phyloP scores from a whole-genome alignment of 192 early-diverging fungal species.

The Dimargaris xerosporica region DNA sequence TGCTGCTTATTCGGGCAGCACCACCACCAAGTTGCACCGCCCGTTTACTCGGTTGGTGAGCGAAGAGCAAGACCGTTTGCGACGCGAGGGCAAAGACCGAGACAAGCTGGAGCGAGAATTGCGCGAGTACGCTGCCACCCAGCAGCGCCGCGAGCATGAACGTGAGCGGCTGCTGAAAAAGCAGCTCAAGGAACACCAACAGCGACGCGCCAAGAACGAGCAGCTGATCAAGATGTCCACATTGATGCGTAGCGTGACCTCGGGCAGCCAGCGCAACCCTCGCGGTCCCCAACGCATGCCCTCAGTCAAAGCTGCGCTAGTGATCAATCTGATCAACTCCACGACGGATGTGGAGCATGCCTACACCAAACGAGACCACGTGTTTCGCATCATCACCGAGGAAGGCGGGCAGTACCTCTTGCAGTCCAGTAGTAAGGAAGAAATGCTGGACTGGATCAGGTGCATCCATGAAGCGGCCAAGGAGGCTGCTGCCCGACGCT shows the following conservation, averaged over 20 bases:
- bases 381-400: conserved; percentile 66
- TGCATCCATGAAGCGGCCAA: conserved; percentile 49
- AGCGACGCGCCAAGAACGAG: conserved; percentile 34
- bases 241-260: conserved; percentile 29
- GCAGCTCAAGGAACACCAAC: conserved; percentile 34
- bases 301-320: conserved; percentile 41
- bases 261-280: conserved; percentile 18
- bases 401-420: conserved; percentile 65
- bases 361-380: conserved; percentile 49
- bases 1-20: neutral
- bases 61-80: conserved; percentile 44
- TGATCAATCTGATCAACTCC: conserved; percentile 64
- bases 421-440: conserved; percentile 43
- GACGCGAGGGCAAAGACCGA: conserved; percentile 48
- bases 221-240: conserved; percentile 34
- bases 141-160: conserved; percentile 30
- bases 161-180: conserved; percentile 33
- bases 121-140: conserved; percentile 31
- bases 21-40: conserved; percentile 6
- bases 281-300: conserved; percentile 20
- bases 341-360: conserved; percentile 48
- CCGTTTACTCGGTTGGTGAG: conserved; percentile 32
- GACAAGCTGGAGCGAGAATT: conserved; percentile 47
- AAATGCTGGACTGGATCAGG: conserved; percentile 61
- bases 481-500: conserved; percentile 49